Base-by-base conservation (phyloP, 1,139 yeast genomes). In the Blastobotrys proliferans region DNA sequence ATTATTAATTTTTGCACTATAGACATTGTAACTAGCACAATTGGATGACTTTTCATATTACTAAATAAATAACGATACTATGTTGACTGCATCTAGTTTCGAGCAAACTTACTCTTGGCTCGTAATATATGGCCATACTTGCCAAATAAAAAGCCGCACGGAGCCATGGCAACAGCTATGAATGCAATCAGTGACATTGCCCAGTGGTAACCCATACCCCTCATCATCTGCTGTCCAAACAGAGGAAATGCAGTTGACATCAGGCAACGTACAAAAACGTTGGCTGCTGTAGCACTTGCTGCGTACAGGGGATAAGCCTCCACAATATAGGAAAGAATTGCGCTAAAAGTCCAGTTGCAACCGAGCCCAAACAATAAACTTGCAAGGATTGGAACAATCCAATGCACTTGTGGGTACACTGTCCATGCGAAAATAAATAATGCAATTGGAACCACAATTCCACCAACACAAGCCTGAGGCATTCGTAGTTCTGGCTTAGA, bases 321-420 rank as follows among this genome's bases (percentile, higher is more conserved):
- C 18, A 43, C 46, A 5, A 31, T 38, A 33, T 42, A 45, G 3
- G 44, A 26, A 4, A 45, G 25, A 22, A 45, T 39, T 11, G 41
- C 24, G 26, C 25, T 42, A 31, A 45, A 45, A 14, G 40, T 35
- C 28, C 35, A 38, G 22, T 14, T 33, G 37, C 45, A 36, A 10
- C 46, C 48, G n/a, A 26, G 16, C 4, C 44, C 40, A 31, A 45
- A 45, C 2, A 45, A 24, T 6, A 24, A 43, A 5, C 34, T 19
- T 3, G 38, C 43, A 21, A 82, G 76, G 28, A 79, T 69, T n/a
- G 94, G 87, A 8, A 79, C 84, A 67, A 83, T 78, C 92, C 92
- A 85, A 61, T 83, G 92, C 20, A 84, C 76, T 2, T 56, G 49
- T 4, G 50, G 84, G 69, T 94, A 92, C 14, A 42, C 33, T 4